phyloP scores from a whole-genome alignment of 805 yeast genomes.

The Yarrowia sp. region DNA sequence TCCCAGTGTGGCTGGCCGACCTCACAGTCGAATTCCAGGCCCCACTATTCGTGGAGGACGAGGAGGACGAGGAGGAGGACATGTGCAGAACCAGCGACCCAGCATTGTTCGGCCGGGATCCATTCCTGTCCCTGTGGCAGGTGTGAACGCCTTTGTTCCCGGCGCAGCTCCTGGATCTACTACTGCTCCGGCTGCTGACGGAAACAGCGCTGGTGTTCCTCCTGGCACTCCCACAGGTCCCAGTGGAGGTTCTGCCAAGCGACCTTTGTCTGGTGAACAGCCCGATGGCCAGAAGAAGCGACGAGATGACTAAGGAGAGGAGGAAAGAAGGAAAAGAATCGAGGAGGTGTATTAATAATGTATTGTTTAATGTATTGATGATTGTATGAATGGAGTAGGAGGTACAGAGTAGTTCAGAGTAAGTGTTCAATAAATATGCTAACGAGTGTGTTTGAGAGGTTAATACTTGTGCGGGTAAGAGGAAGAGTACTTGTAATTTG shows the following conservation, averaged over 20 bases:
- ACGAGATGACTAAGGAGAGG: conserved; percentile 38
- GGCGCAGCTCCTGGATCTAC: conserved; percentile 8
- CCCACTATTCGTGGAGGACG: conserved; percentile 28
- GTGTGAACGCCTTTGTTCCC: conserved; percentile 19
- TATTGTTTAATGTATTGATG: conserved; percentile 29
- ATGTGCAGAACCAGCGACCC: conserved; percentile 20
- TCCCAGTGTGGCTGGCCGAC: neutral
- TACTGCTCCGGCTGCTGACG: conserved; percentile 5
- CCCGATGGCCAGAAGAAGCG: conserved; percentile 41
- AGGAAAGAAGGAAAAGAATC: neutral
- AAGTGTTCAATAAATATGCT: neutral
- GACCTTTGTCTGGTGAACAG: conserved; percentile 36
- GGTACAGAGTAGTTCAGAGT: too few species aligned
- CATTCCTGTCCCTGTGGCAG: neutral
- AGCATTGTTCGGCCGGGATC: conserved; percentile 22
- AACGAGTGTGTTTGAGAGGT: conserved; percentile 3
- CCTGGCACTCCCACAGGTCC: conserved; percentile 27
- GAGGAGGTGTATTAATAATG: conserved; percentile 27
- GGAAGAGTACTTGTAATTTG: too few species aligned
- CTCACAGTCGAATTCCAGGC: conserved; percentile 29
- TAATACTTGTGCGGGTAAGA: too few species aligned
- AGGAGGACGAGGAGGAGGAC: conserved; percentile 26
- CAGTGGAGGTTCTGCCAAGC: conserved; percentile 38
- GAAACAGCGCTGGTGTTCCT: conserved; percentile 5
- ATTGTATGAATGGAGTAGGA: neutral